Percentiles rank a stretch among this genome's conserved stretches.
Conservation (phyloP, 305 asterid genomes). For the Solanum chacoense region DNA sequence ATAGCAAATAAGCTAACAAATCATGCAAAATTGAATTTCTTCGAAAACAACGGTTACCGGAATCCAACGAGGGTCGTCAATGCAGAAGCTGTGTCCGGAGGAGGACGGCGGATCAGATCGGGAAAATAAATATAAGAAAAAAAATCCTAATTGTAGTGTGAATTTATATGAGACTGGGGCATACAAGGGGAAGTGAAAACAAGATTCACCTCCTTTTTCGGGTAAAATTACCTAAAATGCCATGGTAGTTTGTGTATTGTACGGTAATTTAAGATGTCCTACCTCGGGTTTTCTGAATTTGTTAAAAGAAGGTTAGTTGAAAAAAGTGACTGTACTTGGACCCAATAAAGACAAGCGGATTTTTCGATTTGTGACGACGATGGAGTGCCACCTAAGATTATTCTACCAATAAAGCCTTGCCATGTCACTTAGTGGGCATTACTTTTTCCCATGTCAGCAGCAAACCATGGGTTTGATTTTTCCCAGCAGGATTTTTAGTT, state of each 20-base stretch:
- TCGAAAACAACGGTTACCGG: background rate
- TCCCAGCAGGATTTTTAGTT: background rate
- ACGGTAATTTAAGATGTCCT: background rate
- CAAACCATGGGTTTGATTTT: background rate
- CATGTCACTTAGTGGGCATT: background rate
- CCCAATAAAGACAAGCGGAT: background rate
- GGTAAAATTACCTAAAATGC: background rate
- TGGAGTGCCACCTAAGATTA: background rate
- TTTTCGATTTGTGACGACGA: background rate
- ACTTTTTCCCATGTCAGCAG: background rate
- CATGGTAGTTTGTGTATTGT: background rate
- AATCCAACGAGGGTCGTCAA: background rate
- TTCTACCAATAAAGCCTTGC: background rate
- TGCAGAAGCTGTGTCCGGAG: background rate
- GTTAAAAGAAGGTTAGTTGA: background rate
- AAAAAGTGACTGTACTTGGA: background rate
- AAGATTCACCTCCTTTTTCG: conserved; percentile 2
- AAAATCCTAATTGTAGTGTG: background rate
- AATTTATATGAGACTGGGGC: background rate
- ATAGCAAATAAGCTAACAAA: background rate
- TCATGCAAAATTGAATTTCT: background rate
- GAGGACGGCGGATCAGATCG: conserved; percentile 1
- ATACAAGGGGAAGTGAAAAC: background rate
- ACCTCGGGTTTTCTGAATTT: background rate
- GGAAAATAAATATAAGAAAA: background rate